phyloP scores from a whole-genome alignment of 345 rosid genomes.

The Laguncularia racemosa region DNA sequence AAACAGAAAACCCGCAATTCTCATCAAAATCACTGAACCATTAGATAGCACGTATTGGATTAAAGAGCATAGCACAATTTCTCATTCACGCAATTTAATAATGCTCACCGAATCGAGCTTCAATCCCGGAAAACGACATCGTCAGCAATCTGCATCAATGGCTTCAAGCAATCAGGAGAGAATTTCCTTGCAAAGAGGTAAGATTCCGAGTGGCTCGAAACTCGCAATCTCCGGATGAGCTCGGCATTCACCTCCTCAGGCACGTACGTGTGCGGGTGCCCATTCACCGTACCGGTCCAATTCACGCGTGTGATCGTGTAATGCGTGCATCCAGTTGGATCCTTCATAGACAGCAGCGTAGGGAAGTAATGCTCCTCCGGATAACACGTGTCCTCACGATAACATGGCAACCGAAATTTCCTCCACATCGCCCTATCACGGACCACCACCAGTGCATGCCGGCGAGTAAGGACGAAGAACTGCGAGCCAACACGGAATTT shows the following conservation, averaged over 20 bases:
- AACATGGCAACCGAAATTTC: constrained; percentile 76
- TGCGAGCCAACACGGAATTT: constrained; percentile 82
- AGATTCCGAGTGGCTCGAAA: constrained; percentile 62
- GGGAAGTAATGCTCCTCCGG: constrained; percentile 99
- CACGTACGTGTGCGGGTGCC: constrained; percentile 74
- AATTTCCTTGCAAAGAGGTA: constrained; percentile 88
- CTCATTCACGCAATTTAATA: too few relatives aligned
- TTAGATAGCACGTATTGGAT: too few relatives aligned
- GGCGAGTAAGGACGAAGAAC: constrained; percentile 77
- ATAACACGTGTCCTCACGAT: constrained; percentile 62
- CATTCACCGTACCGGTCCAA: constrained; percentile 84
- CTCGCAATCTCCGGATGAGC: constrained; percentile 48
- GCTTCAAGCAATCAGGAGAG: constrained; percentile 77
- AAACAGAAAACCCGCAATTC: too few relatives aligned
- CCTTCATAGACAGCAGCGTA: constrained; percentile 73
- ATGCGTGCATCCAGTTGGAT: constrained; percentile 57
- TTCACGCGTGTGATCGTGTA: constrained; percentile 76
- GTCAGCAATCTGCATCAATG: constrained; percentile 68
- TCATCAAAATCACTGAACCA: too few relatives aligned
- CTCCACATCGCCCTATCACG: constrained; percentile 70
- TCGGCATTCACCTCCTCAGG: constrained; percentile 47
- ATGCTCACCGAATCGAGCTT: not conserved
- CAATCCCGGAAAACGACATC: constrained; percentile 78
- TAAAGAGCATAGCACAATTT: too few relatives aligned
- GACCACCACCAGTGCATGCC: constrained; percentile 61